A percentile compares a stretch with the other conserved stretches of the same genome.
Evolutionary conservation across 1,139 yeast genomes (phyloP).

Genomic region (Debaryomycetaceae sp.): DNA sequence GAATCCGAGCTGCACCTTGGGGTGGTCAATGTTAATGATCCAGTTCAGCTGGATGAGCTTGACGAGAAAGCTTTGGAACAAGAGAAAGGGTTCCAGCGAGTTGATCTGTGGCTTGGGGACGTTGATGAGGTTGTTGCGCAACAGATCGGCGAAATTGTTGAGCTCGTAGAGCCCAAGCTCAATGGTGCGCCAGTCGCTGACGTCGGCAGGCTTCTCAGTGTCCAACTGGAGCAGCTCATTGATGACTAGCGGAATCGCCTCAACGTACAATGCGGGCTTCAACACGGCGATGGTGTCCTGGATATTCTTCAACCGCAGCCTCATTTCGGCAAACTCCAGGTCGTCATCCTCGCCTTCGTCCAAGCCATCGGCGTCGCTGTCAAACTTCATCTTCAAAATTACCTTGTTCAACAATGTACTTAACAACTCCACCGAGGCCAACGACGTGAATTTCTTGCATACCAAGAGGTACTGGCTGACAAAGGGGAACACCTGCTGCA

Average conservation of each 20-base stretch:
- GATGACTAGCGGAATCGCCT: constrained; percentile 64
- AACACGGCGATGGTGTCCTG: constrained; percentile 83
- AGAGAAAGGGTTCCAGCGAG: constrained; percentile 56
- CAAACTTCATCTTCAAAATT: constrained; percentile 75
- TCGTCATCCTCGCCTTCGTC: constrained; percentile 55
- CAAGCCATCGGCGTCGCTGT: constrained; percentile 63
- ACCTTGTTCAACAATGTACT: constrained; percentile 63
- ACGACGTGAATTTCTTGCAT: constrained; percentile 52
- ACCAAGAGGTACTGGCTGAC: constrained; percentile 68
- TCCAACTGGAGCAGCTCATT: constrained; percentile 47
- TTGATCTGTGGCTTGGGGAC: constrained; percentile 60
- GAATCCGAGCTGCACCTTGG: constrained; percentile 71
- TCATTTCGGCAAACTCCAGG: constrained; percentile 74
- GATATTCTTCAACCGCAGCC: constrained; percentile 67
- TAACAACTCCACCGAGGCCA: constrained; percentile 46
- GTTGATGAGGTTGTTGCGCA: constrained; percentile 69
- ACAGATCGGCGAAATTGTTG: constrained; percentile 71
- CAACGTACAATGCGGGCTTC: constrained; percentile 68
- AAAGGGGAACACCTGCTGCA: constrained; percentile 78
- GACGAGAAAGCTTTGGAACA: constrained; percentile 59
- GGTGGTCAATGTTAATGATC: constrained; percentile 55
- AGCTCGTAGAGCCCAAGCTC: constrained; percentile 87
- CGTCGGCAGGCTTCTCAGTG: constrained; percentile 8
- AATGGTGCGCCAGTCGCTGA: constrained; percentile 65
- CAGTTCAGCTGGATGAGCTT: constrained; percentile 60